Base-by-base conservation (phyloP, 2,329 filamentous ascomycete species). In the Ophiostoma perfectum region DNA sequence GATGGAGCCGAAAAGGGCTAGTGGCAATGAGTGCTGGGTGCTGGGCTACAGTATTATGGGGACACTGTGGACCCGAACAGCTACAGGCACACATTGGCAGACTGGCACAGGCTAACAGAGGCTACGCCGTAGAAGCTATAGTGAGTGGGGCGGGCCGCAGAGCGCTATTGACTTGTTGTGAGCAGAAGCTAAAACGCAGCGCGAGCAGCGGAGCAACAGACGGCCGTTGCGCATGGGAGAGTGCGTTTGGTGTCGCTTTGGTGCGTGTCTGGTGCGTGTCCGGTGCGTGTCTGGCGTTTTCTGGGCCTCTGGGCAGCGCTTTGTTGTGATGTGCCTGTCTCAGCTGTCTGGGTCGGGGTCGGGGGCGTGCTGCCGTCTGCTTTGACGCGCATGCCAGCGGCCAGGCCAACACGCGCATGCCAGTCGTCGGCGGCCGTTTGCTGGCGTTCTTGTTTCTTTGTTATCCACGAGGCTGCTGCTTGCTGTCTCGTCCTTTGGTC, bases 251-350 rank as follows among this genome's bases (percentile, higher is more conserved):
- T 27, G 62, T 64, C 18, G n/a, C 5, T 45, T 64, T 64, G 63
- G 41, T 64, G 63, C 47, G 63, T 64, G 41, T 64, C 63, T 64
- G 63, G 63, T 42, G 63, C 27, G 63, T 64, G 41, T 64, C 63
- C 45, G 63, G 63, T 42, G 63, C 27, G 63, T 64, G 41, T 64
- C 63, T 64, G 63, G 63, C 63, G 63, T 64, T 27, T 27, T 64
- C 18, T 64, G n/a, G 38, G 3, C 3, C 6, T 27, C 27, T 27
- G 27, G 27, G 27, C 27, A 27, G 27, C 11, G 39, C 2, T 38
- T 18, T 64, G n/a, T 41, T 63, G 11, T 63, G 38, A 8, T 63
- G 36, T 63, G 18, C 16, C 27, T 14, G 55, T 5, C 55, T 38
- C 5, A 5, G 27, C 27, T 27, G 45, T 16, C 49, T 18, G 27